phyloP scores from a whole-genome alignment of 495 filamentous ascomycete species.

The Podospora fimiseda region DNA sequence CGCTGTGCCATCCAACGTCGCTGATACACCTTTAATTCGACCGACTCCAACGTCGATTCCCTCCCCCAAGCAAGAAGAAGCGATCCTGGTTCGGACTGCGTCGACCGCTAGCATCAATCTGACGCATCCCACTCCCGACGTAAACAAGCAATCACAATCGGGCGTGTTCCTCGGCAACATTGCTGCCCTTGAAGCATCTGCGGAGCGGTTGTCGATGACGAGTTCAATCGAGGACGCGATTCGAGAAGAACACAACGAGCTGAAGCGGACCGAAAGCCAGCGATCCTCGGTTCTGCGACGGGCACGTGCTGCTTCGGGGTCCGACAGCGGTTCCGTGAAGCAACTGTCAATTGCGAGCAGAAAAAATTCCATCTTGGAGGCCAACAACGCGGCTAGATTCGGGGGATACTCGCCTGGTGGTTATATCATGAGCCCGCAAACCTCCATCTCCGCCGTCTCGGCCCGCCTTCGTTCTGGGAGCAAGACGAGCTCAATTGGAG shows the following conservation, averaged over 20 bases:
- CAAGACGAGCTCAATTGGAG: constrained; percentile 33
- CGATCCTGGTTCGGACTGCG: constrained; percentile 54
- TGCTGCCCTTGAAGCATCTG: constrained; percentile 72
- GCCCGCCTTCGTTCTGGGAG: constrained; percentile 55
- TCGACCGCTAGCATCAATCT: constrained; percentile 53
- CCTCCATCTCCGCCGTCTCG: constrained; percentile 49
- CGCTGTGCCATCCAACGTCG: not conserved
- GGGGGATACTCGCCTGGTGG: constrained; percentile 66
- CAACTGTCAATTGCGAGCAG: constrained; percentile 46
- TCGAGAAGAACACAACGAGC: constrained; percentile 68
- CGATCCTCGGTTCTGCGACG: constrained; percentile 45
- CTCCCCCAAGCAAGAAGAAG: constrained; percentile 22
- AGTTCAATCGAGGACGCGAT: constrained; percentile 80
- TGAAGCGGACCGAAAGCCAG: constrained; percentile 62
- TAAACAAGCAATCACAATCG: constrained; percentile 63
- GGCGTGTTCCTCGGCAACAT: constrained; percentile 72
- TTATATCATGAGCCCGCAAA: constrained; percentile 58
- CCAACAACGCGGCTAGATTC: constrained; percentile 57
- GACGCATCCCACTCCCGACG: constrained; percentile 70
- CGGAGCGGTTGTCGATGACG: constrained; percentile 71
- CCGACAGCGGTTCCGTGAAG: constrained; percentile 31
- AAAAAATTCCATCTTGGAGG: constrained; percentile 60
- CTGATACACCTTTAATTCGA: constrained; percentile 17
- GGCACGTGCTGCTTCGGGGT: constrained; percentile 20
- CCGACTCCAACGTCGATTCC: constrained; percentile 18